These are phyloP conservation scores for Nyctanthes arbortristis DNA, from an alignment of 257 asterid genomes.

Conservation along the genomic window DNA sequence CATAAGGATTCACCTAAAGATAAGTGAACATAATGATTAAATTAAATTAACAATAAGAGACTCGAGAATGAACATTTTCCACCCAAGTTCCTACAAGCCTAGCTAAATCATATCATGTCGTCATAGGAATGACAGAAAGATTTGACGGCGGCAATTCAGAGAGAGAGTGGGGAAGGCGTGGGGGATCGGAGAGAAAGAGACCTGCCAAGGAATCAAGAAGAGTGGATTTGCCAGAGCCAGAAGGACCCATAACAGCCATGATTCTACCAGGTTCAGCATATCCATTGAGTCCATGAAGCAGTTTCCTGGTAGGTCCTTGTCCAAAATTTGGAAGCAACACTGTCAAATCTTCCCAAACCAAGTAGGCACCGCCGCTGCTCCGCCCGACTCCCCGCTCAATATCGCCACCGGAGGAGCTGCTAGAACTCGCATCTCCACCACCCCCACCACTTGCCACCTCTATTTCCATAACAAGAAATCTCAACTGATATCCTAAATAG, in stretches of 20 bases:
- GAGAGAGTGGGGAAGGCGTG: too few relatives aligned
- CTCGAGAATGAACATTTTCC: too few relatives aligned
- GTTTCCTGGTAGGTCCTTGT: conserved; percentile 63
- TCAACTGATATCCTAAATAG: background rate
- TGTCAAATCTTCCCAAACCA: conserved; percentile 82
- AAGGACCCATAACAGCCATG: conserved; percentile 99
- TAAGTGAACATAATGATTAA: too few relatives aligned
- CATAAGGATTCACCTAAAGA: too few relatives aligned
- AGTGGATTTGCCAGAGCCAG: conserved; percentile 96
- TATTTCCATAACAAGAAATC: conserved; percentile 38
- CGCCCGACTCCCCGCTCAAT: conserved; percentile 37
- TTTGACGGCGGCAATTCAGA: too few relatives aligned
- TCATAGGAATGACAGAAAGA: too few relatives aligned
- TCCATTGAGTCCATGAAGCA: conserved; percentile 76
- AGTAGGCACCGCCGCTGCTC: conserved; percentile 54
- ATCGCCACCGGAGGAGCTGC: conserved; percentile 28
- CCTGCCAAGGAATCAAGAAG: conserved; percentile 98
- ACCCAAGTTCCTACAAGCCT: too few relatives aligned
- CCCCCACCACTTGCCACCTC: conserved; percentile 38
- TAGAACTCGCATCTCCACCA: conserved; percentile 12
- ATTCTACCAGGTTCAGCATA: conserved; percentile 89
- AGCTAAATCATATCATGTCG: too few relatives aligned
- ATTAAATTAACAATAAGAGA: too few relatives aligned
- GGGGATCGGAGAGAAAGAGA: conserved; percentile 16
- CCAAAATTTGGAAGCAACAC: conserved; percentile 84